Conservation (phyloP, 495 filamentous ascomycete genomes). For the Penicillium odoratum region DNA sequence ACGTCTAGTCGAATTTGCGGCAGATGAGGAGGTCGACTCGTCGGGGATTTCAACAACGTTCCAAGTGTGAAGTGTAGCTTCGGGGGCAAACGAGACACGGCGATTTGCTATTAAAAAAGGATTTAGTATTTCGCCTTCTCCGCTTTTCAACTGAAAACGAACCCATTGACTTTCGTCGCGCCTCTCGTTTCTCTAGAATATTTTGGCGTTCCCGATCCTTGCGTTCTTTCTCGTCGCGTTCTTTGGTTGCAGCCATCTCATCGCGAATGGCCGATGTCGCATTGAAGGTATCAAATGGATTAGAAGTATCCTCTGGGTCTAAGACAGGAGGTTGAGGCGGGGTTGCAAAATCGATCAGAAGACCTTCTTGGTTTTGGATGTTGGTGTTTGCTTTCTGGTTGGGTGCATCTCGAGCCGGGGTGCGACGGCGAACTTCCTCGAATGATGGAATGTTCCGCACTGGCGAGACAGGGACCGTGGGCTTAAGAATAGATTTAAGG, state of each 20-base stretch:
- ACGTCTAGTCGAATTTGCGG: slow-evolving; percentile 69
- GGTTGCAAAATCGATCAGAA: slow-evolving; percentile 51
- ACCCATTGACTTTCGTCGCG: slow-evolving; percentile 85
- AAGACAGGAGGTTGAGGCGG: slow-evolving; percentile 31
- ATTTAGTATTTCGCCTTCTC: not conserved
- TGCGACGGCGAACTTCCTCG: slow-evolving; percentile 44
- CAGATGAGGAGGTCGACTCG: slow-evolving; percentile 82
- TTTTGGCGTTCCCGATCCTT: slow-evolving; percentile 63
- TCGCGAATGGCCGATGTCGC: slow-evolving; percentile 52
- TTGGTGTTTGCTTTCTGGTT: slow-evolving; percentile 23
- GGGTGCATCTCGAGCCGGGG: slow-evolving; percentile 33
- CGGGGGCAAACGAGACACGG: slow-evolving; percentile 94
- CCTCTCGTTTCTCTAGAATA: slow-evolving; percentile 73
- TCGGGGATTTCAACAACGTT: slow-evolving; percentile 89
- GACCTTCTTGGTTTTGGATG: slow-evolving; percentile 32
- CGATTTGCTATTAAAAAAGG: slow-evolving; percentile 62
- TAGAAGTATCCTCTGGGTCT: slow-evolving; percentile 45
- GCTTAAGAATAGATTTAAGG: slow-evolving; percentile 83
- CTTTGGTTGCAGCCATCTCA: slow-evolving; percentile 71
- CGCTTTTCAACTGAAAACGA: not conserved
- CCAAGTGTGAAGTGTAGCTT: slow-evolving; percentile 97
- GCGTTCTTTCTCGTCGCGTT: slow-evolving; percentile 71
- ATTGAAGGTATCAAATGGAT: slow-evolving; percentile 60
- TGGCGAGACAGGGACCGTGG: slow-evolving; percentile 66
- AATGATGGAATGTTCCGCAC: slow-evolving; percentile 60